Evolutionary conservation across 805 yeast species (phyloP).

Genomic region (Teunomyces cretensis): DNA sequence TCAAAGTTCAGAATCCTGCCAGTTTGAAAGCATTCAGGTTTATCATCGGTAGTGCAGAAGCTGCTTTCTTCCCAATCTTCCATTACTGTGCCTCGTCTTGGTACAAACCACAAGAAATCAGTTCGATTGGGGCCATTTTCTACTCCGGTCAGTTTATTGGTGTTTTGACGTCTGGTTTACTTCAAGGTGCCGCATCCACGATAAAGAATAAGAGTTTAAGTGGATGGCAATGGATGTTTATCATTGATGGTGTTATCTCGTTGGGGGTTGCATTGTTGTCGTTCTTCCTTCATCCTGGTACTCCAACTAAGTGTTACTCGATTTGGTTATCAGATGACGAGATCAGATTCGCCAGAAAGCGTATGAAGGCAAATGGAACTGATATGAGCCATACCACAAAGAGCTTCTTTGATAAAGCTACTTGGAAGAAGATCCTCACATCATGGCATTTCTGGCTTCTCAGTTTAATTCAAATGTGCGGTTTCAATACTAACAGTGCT

Average conservation of each 20-base stretch:
- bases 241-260: conserved; percentile 23
- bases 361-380: conserved; percentile 21
- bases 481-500: conserved; percentile 34
- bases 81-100: conserved; percentile 44
- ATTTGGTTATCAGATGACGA: conserved; percentile 56
- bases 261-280: conserved; percentile 19
- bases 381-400: conserved; percentile 17
- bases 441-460: conserved; percentile 35
- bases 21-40: conserved; percentile 21
- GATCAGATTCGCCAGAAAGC: conserved; percentile 48
- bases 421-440: conserved; percentile 25
- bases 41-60: conserved; percentile 18
- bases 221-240: conserved; percentile 25
- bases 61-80: conserved; percentile 9
- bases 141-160: conserved; percentile 32
- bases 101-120: conserved; percentile 39
- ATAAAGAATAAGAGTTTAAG: neutral
- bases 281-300: conserved; percentile 22
- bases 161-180: conserved; percentile 26
- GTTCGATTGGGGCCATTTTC: conserved; percentile 12
- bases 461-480: conserved; percentile 23
- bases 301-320: conserved; percentile 42
- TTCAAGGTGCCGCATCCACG: conserved; percentile 19
- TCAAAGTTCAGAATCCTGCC: conserved; percentile 12
- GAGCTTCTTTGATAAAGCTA: conserved; percentile 21